A percentile compares a stretch with the other conserved stretches of the same genome.
These are phyloP conservation scores for Malus hybrid DNA, from an alignment of 331 rosid genomes.

Conservation along the genomic window DNA sequence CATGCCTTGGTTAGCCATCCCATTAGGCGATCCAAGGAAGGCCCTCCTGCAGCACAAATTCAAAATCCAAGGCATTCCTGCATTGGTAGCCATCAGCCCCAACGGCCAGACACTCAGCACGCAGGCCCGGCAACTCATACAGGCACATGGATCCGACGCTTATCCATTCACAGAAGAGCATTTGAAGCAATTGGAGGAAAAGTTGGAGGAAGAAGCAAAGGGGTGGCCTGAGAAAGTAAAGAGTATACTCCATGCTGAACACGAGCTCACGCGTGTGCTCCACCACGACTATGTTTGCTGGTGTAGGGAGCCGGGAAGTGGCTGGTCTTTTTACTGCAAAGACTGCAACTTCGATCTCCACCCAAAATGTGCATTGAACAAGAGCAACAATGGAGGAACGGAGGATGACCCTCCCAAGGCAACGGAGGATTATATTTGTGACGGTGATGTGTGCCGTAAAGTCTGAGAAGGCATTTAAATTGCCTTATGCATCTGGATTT, in stretches of 20 bases:
- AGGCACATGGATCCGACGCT: slow-evolving; percentile 32
- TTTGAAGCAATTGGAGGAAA: slow-evolving; percentile 25
- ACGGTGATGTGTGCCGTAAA: slow-evolving; percentile 32
- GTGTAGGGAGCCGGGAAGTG: slow-evolving; percentile 20
- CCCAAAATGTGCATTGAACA: slow-evolving; percentile 32
- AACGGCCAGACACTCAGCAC: slow-evolving; percentile 26
- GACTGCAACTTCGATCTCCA: slow-evolving; percentile 39
- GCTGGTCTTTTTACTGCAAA: slow-evolving; percentile 30
- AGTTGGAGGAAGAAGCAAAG: slow-evolving; percentile 16
- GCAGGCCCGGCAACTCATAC: slow-evolving; percentile 24
- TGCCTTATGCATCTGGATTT: not conserved
- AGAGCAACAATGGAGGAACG: slow-evolving; percentile 14
- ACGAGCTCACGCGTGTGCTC: slow-evolving; percentile 16
- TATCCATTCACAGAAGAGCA: slow-evolving; percentile 38
- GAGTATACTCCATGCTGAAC: slow-evolving; percentile 28
- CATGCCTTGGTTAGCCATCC: slow-evolving; percentile 60
- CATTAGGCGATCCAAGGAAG: slow-evolving; percentile 42
- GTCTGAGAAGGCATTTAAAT: slow-evolving; percentile 4
- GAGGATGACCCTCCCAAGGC: slow-evolving; percentile 10
- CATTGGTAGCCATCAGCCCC: slow-evolving; percentile 31
- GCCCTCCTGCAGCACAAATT: slow-evolving; percentile 19
- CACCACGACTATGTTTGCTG: slow-evolving; percentile 11
- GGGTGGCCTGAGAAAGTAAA: slow-evolving; percentile 43
- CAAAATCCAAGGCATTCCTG: slow-evolving; percentile 38
- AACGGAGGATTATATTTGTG: slow-evolving; percentile 26